phyloP scores from a whole-genome alignment of 306 rosid genomes.

The Chamaecrista fasciculata region DNA sequence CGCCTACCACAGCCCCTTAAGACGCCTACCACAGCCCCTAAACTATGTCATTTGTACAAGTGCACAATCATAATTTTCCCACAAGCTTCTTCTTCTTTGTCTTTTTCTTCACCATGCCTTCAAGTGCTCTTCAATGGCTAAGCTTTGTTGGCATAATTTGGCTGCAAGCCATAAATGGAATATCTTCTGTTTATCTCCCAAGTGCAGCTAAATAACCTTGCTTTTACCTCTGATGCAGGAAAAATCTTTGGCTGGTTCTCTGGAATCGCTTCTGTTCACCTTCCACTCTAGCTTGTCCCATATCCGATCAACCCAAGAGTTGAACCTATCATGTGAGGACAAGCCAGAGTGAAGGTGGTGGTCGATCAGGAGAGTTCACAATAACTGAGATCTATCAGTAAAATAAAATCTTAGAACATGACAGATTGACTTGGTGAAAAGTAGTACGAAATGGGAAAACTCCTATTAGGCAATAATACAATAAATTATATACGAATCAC shows the following conservation, averaged over 20 bases:
- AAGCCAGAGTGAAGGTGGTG: too few species aligned
- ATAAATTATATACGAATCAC: neutral
- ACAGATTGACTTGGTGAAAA: neutral
- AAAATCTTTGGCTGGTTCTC: constrained; percentile 80
- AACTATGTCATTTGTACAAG: too few species aligned
- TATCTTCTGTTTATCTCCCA: constrained; percentile 77
- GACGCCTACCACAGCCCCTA: too few species aligned
- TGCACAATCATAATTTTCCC: too few species aligned
- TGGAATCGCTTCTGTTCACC: constrained; percentile 64
- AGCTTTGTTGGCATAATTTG: constrained; percentile 79
- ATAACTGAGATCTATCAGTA: neutral
- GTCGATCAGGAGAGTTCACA: neutral
- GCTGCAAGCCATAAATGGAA: constrained; percentile 90
- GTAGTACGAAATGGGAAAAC: neutral
- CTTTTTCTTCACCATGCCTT: constrained; percentile 39
- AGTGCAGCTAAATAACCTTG: constrained; percentile 79
- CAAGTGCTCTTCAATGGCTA: constrained; percentile 66
- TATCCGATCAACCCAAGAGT: constrained; percentile 69
- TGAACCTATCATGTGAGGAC: too few species aligned
- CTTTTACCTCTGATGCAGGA: constrained; percentile 93
- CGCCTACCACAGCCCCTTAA: too few species aligned
- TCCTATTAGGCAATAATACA: too few species aligned
- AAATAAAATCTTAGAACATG: neutral
- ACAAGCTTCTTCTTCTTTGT: neutral
- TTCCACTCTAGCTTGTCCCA: constrained; percentile 83